Base-by-base conservation (phyloP, 1,284 basidiomycete species). In the Apiotrichum montevideense region DNA sequence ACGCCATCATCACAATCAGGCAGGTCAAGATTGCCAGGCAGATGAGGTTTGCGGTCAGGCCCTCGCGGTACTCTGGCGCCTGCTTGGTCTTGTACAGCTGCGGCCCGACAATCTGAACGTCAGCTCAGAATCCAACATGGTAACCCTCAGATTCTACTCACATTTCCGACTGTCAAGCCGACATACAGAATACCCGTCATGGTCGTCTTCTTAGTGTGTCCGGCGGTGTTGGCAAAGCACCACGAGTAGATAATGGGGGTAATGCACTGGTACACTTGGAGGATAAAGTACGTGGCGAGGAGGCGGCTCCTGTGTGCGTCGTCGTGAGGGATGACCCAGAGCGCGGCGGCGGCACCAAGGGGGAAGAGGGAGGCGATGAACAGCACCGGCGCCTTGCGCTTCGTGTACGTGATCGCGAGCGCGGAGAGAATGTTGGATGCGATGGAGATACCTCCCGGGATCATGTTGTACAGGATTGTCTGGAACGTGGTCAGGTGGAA, bases 301-400 rank as follows among this genome's bases (percentile, higher is more conserved):
- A 21, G 21, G 21, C 21, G 21, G 21, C 21, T 21, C 21, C 21
- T 21, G 21, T 21, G 21, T 21, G 21, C 21, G 40, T 67, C 58
- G 14, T 52, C 58, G 42, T 57, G 54, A 45, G 56, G 46, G 21
- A 72, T 66, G 48, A 69, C 63, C 35, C 65, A 67, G 13, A 75
- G 61, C 49, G 61, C 66, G 39, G 63, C 46, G n/a, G 69, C 73
- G 39, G 71, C 73, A 6, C 67, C 73, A 50, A 75, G 73, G 13
- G 73, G 69, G 62, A 67, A 67, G 44, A 68, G 40, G 41, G 46
- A 47, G 42, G 68, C 35, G 47, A 65, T 55, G n/a, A 82, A 78
- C 35, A 82, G 63, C 33, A 82, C 79, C 13, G 81, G 80, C 74
- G 77, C 82, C 57, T 81, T 79, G 35, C 81, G 69, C 67, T 81